phyloP scores from a whole-genome alignment of 345 rosid species.

The Nasturtium officinale region DNA sequence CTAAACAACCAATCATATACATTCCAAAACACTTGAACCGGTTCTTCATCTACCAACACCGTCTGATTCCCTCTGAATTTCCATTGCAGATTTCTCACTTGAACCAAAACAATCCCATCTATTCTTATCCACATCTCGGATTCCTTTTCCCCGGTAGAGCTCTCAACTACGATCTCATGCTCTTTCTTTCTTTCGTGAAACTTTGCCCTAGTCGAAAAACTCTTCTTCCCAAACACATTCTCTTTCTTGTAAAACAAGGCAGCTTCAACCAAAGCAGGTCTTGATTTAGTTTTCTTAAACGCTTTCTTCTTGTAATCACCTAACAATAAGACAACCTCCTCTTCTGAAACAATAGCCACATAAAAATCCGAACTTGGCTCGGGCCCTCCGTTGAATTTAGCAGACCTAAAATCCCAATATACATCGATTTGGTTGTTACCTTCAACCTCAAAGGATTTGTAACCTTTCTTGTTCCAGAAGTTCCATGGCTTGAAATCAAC shows the following conservation, averaged over 20 bases:
- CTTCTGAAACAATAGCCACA: constrained; percentile 73
- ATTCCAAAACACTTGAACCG: constrained; percentile 86
- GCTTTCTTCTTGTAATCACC: constrained; percentile 87
- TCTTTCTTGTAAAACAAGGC: constrained; percentile 74
- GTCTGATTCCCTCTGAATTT: constrained; percentile 92
- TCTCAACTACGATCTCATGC: constrained; percentile 78
- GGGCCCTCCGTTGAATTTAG: constrained; percentile 70
- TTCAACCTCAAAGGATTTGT: constrained; percentile 63
- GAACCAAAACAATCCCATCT: constrained; percentile 69
- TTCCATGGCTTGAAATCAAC: constrained; percentile 86
- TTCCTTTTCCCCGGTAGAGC: constrained; percentile 60
- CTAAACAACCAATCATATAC: constrained; percentile 92
- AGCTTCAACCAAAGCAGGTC: constrained; percentile 73
- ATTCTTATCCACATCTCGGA: constrained; percentile 95
- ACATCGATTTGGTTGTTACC: constrained; percentile 57
- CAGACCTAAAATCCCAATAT: constrained; percentile 79
- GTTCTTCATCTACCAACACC: constrained; percentile 68
- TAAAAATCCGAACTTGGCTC: constrained; percentile 74
- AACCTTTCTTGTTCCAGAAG: constrained; percentile 81
- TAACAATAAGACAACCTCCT: constrained; percentile 71
- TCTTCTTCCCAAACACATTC: constrained; percentile 75
- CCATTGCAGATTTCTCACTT: constrained; percentile 86
- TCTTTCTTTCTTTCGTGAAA: constrained; percentile 66
- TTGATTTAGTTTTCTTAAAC: constrained; percentile 73
- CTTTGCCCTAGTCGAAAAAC: constrained; percentile 70